Conservation (phyloP, 305 asterid genomes). For the Fraxinus sp. region DNA sequence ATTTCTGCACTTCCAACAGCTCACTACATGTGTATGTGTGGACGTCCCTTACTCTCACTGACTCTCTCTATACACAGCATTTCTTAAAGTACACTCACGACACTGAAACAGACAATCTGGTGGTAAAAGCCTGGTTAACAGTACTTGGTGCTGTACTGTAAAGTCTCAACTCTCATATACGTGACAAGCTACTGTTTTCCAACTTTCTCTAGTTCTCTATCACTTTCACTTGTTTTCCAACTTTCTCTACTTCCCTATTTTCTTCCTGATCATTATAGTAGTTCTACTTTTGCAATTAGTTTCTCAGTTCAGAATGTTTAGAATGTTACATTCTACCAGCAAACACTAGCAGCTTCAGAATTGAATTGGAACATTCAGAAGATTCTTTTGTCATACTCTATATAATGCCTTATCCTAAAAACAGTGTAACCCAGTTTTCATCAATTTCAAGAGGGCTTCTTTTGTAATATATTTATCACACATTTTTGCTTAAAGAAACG, state of each 20-base stretch:
- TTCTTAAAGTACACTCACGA: neutral
- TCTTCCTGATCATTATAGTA: neutral
- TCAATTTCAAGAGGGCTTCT: neutral
- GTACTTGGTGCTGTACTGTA: neutral
- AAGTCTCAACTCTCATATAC: neutral
- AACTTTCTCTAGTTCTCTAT: neutral
- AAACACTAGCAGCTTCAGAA: neutral
- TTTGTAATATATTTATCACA: neutral
- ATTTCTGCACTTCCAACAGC: neutral
- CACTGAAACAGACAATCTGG: neutral
- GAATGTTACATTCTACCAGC: neutral
- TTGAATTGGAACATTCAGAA: neutral
- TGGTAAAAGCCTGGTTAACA: neutral
- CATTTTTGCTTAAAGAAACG: neutral
- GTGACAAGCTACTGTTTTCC: neutral
- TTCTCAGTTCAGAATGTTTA: neutral
- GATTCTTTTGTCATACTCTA: neutral
- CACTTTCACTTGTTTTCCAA: neutral
- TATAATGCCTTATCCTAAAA: neutral
- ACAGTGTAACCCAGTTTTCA: neutral
- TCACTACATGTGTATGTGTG: neutral
- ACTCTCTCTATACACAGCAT: neutral
- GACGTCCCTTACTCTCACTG: neutral
- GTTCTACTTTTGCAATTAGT: neutral
- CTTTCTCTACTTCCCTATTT: neutral